phyloP scores from a whole-genome alignment of 176 grass and related monocot species.

The Puccinellia tenuiflora region DNA sequence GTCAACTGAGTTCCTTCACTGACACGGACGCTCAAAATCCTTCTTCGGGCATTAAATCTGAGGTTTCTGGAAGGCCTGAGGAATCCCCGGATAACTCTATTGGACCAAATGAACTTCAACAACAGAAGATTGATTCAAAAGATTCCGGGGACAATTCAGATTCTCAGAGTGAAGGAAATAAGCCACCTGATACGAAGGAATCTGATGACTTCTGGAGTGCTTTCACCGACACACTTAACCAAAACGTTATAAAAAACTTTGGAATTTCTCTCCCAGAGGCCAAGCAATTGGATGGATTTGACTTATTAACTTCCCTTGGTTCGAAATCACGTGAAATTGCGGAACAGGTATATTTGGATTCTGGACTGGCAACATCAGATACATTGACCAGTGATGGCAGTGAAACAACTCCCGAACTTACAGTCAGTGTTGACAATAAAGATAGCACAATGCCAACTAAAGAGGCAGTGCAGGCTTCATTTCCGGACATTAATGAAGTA shows the following conservation, averaged over 20 bases:
- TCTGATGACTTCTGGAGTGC: conserved; percentile 83
- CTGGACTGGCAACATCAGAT: conserved; percentile 61
- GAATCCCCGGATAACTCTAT: conserved; percentile 12
- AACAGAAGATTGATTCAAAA: conserved; percentile 30
- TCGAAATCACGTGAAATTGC: conserved; percentile 63
- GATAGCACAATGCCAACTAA: conserved; percentile 18
- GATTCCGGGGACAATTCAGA: conserved; percentile 15
- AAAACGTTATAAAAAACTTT: conserved; percentile 62
- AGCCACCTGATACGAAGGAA: conserved; percentile 26
- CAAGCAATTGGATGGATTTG: conserved; percentile 65
- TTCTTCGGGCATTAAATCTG: conserved; percentile 41
- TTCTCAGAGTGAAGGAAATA: conserved; percentile 27
- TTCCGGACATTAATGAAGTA: conserved; percentile 80
- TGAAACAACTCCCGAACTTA: conserved; percentile 24
- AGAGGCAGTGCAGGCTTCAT: conserved; percentile 24
- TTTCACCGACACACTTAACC: conserved; percentile 57
- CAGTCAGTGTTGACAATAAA: conserved; percentile 30
- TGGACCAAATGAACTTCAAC: conserved; percentile 23
- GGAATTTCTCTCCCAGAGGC: conserved; percentile 90
- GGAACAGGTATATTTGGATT: conserved; percentile 74
- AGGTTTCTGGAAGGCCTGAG: conserved; percentile 44
- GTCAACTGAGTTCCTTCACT: conserved; percentile 70
- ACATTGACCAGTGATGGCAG: conserved; percentile 23
- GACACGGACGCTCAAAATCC: conserved; percentile 54
- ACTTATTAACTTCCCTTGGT: conserved; percentile 60